Base-by-base conservation (phyloP, 805 yeast genomes). In the Nakazawaea wickerhamii region DNA sequence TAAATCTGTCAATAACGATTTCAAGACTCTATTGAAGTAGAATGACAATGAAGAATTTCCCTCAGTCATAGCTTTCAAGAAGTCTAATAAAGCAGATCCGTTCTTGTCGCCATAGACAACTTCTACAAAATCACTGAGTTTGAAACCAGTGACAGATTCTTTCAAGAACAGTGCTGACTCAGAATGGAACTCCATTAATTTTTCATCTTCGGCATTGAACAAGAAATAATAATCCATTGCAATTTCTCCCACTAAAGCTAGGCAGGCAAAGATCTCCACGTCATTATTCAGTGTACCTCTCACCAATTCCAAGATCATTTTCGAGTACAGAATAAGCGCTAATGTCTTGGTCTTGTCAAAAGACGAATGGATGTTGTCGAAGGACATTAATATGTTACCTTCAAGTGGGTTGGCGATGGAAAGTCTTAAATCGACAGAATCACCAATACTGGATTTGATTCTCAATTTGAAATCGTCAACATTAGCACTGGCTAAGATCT, bases 341-440 rank as follows among this genome's bases (percentile, higher is more conserved):
- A 30, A 14, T 1, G 40, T 38, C 5, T 38, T 30, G 31, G 53
- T 57, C 14, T 20, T 20, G 8, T 50, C 18, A 15, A 43, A 53
- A 4, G 55, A 37, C 0, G 50, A 45, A 3, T 13, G 8, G 19
- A 42, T 15, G 10, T 22, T 41, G 36, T 11, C n/a, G n/a, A 25
- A 36, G 4, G 58, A 46, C 30, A 69, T 56, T 36, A 64, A 67
- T 1, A 71, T 58, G 41, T 65, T 70, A 10, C 64, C 60, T 20
- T 62, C 70, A 36, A 78, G 52, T 1, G 77, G 67, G 49, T 75
- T 76, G 0, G 77, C 71, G 20, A 75, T 52, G 0, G 80, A 54
- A 17, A 77, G 46, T 31, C 65, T 56, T 9, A 63, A 54, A 44
- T 67, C 70, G 26, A 65, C 48, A 2, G 30, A 21, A 1, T 57